Conservation (phyloP, 176 grass and related monocot species). For the Elymus sibiricus region DNA sequence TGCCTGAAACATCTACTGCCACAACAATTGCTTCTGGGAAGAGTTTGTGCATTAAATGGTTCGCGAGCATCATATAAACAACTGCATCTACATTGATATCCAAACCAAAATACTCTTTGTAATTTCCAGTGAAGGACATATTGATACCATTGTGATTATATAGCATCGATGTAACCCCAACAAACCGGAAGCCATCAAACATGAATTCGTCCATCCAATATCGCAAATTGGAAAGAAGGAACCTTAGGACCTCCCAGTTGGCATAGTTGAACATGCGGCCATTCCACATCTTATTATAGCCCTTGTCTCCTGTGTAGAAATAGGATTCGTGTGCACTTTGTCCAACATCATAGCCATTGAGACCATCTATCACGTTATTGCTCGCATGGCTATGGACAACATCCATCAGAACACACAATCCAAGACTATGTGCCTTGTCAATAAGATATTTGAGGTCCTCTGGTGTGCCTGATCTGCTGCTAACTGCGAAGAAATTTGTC, state of each 20-base stretch:
- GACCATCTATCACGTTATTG: conserved; percentile 71
- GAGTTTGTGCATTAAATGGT: conserved; percentile 67
- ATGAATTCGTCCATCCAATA: conserved; percentile 89
- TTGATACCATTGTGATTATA: conserved; percentile 95
- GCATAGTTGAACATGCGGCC: conserved; percentile 79
- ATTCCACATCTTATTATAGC: conserved; percentile 86
- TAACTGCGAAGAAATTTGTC: conserved; percentile 88
- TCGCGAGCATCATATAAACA: conserved; percentile 85
- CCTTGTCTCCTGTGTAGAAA: conserved; percentile 77
- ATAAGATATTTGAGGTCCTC: conserved; percentile 94
- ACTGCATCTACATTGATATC: conserved; percentile 78
- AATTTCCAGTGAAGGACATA: conserved; percentile 64
- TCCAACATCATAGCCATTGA: conserved; percentile 91
- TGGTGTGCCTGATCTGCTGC: conserved; percentile 83
- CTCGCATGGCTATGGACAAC: conserved; percentile 83
- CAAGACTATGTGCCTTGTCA: conserved; percentile 87
- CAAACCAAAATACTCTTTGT: conserved; percentile 70
- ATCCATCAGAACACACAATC: conserved; percentile 79
- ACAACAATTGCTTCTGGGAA: conserved; percentile 68
- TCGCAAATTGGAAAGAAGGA: conserved; percentile 88
- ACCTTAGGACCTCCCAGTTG: conserved; percentile 91
- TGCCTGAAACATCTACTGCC: conserved; percentile 95
- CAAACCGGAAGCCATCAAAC: conserved; percentile 92
- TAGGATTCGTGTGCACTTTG: conserved; percentile 71
- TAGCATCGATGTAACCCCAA: conserved; percentile 89